Percentiles rank a stretch among this genome's conserved stretches.
phyloP scores from a whole-genome alignment of 305 asterid genomes.

The Fraxinus greggii region DNA sequence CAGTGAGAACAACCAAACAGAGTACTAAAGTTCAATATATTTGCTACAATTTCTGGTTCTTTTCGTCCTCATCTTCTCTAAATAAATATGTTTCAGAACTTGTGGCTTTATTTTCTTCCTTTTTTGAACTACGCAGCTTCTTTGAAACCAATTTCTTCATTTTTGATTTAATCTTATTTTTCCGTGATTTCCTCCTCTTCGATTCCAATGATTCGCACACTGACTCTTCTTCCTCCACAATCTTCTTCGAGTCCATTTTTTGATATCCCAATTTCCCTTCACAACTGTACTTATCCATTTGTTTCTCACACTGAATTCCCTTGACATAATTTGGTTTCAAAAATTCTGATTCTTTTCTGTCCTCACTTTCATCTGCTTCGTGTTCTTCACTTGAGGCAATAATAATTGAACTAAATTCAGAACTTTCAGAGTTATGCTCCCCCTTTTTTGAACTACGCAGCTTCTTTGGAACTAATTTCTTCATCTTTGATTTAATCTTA shows the following conservation, averaged over 20 bases:
- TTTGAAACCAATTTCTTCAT: constrained; percentile 49
- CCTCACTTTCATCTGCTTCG: constrained; percentile 3
- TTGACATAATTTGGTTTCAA: constrained; percentile 8
- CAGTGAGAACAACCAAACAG: constrained; percentile 51
- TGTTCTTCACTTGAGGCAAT: constrained; percentile 18
- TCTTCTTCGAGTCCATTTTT: constrained; percentile 15
- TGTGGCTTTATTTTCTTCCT: constrained; percentile 16
- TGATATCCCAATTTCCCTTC: constrained; percentile 15
- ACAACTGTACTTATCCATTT: neutral
- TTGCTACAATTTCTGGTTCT: constrained; percentile 16
- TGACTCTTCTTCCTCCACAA: constrained; percentile 32
- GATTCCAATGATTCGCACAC: constrained; percentile 18
- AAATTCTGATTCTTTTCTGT: constrained; percentile 11
- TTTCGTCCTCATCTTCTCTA: constrained; percentile 11
- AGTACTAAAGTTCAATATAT: constrained; percentile 29
- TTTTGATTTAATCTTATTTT: constrained; percentile 51
- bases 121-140: constrained; percentile 33
- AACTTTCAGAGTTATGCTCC: neutral
- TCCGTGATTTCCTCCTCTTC: constrained; percentile 37
- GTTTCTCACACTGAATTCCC: constrained; percentile 33
- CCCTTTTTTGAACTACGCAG: constrained; percentile 35
- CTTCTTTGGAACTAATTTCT: constrained; percentile 48
- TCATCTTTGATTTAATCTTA: constrained; percentile 58
- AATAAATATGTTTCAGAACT: neutral
- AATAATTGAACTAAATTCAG: constrained; percentile 2